phyloP scores from a whole-genome alignment of 2,329 filamentous ascomycete genomes.

The Acarospora socialis region DNA sequence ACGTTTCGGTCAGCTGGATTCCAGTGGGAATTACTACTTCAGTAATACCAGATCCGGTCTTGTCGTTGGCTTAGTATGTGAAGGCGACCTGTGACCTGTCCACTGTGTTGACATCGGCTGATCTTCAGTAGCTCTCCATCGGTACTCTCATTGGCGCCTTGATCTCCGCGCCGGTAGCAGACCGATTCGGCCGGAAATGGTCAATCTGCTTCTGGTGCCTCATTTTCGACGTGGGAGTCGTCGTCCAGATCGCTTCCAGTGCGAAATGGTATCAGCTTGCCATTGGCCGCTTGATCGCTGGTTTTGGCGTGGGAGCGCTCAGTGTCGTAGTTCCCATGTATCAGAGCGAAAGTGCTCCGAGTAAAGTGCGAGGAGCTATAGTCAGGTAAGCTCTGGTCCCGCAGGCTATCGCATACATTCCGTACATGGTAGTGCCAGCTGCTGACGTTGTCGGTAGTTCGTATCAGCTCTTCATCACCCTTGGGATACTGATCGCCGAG shows the following conservation, averaged over 20 bases:
- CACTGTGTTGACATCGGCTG: conserved; percentile 3
- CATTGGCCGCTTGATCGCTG: conserved; percentile 29
- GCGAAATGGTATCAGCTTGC: conserved; percentile 28
- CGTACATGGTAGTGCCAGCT: background rate
- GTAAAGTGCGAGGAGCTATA: conserved; percentile 31
- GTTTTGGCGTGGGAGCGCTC: conserved; percentile 29
- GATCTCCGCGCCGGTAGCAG: conserved; percentile 30
- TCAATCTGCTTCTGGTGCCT: conserved; percentile 27
- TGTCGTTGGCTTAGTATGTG: conserved; percentile 27
- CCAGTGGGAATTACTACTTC: conserved; percentile 23
- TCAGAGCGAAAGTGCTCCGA: conserved; percentile 29
- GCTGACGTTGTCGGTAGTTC: conserved; percentile 18
- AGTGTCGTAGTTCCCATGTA: conserved; percentile 32
- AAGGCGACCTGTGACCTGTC: background rate
- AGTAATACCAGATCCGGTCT: conserved; percentile 28
- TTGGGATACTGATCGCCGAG: conserved; percentile 33
- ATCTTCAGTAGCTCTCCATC: conserved; percentile 24
- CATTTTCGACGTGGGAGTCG: conserved; percentile 26
- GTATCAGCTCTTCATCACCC: conserved; percentile 34
- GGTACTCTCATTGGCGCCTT: conserved; percentile 31
- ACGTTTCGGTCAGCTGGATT: conserved; percentile 24
- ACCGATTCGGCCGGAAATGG: conserved; percentile 29
- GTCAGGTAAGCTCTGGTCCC: no score
- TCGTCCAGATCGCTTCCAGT: conserved; percentile 27
- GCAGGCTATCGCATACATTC: conserved; percentile 2